Base-by-base conservation (phyloP, 2,329 filamentous ascomycete species). In the Xylaria sp. region DNA sequence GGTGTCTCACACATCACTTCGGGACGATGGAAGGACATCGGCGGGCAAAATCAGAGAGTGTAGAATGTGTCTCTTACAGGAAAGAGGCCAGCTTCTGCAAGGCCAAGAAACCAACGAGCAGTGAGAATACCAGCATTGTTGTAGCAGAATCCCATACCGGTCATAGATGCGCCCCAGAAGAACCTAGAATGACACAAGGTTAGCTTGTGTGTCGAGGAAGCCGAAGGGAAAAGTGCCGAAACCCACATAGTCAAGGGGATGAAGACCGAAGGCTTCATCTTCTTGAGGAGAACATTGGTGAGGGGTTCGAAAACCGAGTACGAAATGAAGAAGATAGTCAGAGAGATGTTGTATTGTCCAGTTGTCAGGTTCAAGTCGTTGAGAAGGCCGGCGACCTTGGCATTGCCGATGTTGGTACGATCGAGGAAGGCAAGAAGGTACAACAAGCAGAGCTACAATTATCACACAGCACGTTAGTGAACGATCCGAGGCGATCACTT, bases 291-390 rank as follows among this genome's bases (percentile, higher is more conserved):
- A 52, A 93, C 78, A 71, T 96, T 95, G 61, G 90, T 91, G 49
- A 92, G 68, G 0, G 86, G 85, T 72, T 94, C 91, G 63, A 91
- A 92, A 39, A 92, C 74, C 1, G 89, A 82, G 71, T 96, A 96
- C 0, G 89, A 91, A 54, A 95, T 80, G 76, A 95, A 96, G 77
- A 96, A 96, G 66, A 95, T 88, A 39, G 89, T 90, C 6, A 96
- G 79, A 0, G 86, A 83, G 19, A 83, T 79, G 72, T 92, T 92
- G 76, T 92, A 96, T 69, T 89, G 79, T 4, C 78, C 74, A 2
- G 81, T 79, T 0, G 80, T 80, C 54, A 93, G 83, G 37, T 81
- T 65, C 13, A 94, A 76, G 59, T 89, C 85, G 9, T 78, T 65
- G 34, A 74, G 65, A 9, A 85, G 73, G 54, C 78, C 76, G 23